Conservation (phyloP, 345 rosid genomes). For the Populus simonii region DNA sequence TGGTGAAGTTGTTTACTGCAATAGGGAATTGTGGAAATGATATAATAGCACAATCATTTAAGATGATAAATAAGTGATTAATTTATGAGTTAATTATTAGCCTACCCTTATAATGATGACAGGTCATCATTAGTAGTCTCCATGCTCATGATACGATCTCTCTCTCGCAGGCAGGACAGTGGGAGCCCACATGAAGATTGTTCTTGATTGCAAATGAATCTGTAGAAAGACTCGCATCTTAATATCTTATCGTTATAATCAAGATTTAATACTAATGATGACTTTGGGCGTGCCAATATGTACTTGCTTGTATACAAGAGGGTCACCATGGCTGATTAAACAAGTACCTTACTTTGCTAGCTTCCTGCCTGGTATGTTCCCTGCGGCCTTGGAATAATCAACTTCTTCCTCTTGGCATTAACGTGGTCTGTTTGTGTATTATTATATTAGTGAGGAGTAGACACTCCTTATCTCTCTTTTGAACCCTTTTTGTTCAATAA, state of each 20-base stretch:
- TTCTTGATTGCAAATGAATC: conserved; percentile 11
- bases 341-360: not conserved
- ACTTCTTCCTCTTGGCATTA: conserved; percentile 4
- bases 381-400: conserved; percentile 17
- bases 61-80: conserved; percentile 6
- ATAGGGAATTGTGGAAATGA: conserved; percentile 15
- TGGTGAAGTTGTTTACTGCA: not conserved
- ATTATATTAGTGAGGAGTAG: not conserved
- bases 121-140: conserved; percentile 20
- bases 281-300: not conserved
- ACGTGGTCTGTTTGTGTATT: conserved; percentile 41
- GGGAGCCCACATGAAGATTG: conserved; percentile 12
- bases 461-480: conserved; percentile 16
- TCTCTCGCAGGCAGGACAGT: too few species aligned
- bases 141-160: conserved; percentile 7
- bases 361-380: conserved; percentile 14
- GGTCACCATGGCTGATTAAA: too few species aligned
- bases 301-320: too few species aligned
- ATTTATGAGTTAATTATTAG: not conserved
- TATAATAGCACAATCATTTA: conserved; percentile 31
- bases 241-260: not conserved
- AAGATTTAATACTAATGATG: not conserved
- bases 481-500: conserved; percentile 7
- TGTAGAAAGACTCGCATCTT: conserved; percentile 14
- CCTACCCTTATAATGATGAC: conserved; percentile 27